A percentile compares a stretch with the other conserved stretches of the same genome.
Conservation (phyloP, 2,329 filamentous ascomycete species). For the Penicillium sp. region DNA sequence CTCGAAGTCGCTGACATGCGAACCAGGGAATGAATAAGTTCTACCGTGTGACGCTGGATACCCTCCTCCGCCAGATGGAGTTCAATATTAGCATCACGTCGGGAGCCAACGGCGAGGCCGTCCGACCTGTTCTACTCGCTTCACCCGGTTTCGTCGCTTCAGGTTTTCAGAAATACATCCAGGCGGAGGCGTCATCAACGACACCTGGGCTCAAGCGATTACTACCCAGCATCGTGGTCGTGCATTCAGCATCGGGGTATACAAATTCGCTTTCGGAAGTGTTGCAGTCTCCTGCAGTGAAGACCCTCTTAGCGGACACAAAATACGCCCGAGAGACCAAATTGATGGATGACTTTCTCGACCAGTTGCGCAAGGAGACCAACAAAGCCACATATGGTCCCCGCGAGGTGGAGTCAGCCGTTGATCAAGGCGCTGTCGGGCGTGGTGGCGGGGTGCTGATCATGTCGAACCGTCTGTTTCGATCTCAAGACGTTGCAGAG, state of each 20-base stretch:
- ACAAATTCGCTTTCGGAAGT: constrained; percentile 84
- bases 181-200: constrained; percentile 55
- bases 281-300: constrained; percentile 71
- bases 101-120: constrained; percentile 31
- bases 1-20: too few relatives aligned
- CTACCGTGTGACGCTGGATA: constrained; percentile 69
- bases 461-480: constrained; percentile 81
- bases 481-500: constrained; percentile 69
- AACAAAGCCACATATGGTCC: constrained; percentile 87
- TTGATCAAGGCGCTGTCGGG: constrained; percentile 82
- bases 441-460: constrained; percentile 77
- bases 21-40: constrained; percentile 71
- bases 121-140: constrained; percentile 68
- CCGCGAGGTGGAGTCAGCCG: constrained; percentile 71
- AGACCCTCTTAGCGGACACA: constrained; percentile 71
- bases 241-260: constrained; percentile 80
- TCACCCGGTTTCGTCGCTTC: constrained; percentile 82
- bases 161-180: constrained; percentile 71
- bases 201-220: constrained; percentile 61
- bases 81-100: constrained; percentile 48
- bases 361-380: constrained; percentile 73
- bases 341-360: constrained; percentile 77
- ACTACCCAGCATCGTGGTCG: constrained; percentile 57
- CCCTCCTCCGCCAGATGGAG: constrained; percentile 71
- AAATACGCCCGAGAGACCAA: constrained; percentile 80